Base-by-base conservation (phyloP, 2,329 filamentous ascomycete genomes). In the Fonsecaea nubica region DNA sequence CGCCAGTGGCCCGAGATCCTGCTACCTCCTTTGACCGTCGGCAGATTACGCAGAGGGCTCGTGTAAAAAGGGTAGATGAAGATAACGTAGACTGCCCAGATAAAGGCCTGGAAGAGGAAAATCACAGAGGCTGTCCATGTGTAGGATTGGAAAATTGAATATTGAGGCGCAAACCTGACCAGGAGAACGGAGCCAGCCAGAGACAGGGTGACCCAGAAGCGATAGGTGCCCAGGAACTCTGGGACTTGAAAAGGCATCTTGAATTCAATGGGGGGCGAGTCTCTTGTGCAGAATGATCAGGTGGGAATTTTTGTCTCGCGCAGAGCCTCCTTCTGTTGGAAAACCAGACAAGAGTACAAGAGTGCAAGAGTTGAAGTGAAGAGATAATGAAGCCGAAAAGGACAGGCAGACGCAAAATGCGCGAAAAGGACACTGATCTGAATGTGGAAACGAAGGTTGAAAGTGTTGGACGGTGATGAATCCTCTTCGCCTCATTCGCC, bases 41-140 rank as follows among this genome's bases (percentile, higher is more conserved):
- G 87, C 36, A 90, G 74, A 72, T 87, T 77, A 66, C 85, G 82
- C 55, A 90, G 71, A 2, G 87, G 86, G 45, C 83, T 87, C 66
- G 90, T 78, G 66, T 82, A 85, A 38, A 80, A 77, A 3, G 87
- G 88, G 72, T 87, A 89, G 52, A 90, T 71, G 9, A 88, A 58
- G 0, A 85, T 73, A 32, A 50, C 64, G 67, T 80, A 79, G 4
- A 78, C 5, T 3, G 75, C 35, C 50, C 71, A 74, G 6, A 71
- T 65, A 2, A 71, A 6, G 38, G 68, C 73, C 21, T 76, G 60
- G 13, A 73, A 50, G 0, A 70, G 38, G 36, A 76, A 73, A 1
- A 76, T 59, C 9, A 72, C 35, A 2, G 66, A 45, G 9, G 72
- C 71, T 0, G 76, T 78, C 35, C 64, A 62, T 10, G 66, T 13